Evolutionary conservation across 768 basidiomycete genomes (phyloP).

Genomic region (Botryobasidium botryosum): DNA sequence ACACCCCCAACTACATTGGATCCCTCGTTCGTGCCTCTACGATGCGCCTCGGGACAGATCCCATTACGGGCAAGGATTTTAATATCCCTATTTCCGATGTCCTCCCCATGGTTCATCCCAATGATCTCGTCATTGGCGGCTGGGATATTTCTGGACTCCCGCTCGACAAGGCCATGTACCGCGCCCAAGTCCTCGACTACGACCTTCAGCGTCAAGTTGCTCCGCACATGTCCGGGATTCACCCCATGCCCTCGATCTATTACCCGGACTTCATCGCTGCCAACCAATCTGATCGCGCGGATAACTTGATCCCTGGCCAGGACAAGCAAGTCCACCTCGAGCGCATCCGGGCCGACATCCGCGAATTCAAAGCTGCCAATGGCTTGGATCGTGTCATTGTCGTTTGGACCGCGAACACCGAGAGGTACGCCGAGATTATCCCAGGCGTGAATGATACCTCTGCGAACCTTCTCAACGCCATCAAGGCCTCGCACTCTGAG

Average conservation of each 20-base stretch:
- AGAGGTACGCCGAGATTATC: slow-evolving; percentile 91
- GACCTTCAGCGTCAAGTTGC: slow-evolving; percentile 93
- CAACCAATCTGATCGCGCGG: slow-evolving; percentile 90
- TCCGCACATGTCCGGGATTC: slow-evolving; percentile 63
- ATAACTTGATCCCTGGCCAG: slow-evolving; percentile 72
- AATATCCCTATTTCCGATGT: slow-evolving; percentile 85
- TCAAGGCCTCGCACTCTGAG: slow-evolving; percentile 74
- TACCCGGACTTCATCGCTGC: slow-evolving; percentile 97
- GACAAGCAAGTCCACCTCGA: slow-evolving; percentile 89
- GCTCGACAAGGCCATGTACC: slow-evolving; percentile 86
- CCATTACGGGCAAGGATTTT: slow-evolving; percentile 68
- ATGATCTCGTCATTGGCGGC: slow-evolving; percentile 91
- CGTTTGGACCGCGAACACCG: slow-evolving; percentile 99
- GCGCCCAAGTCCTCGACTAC: slow-evolving; percentile 86
- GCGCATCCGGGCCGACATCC: slow-evolving; percentile 83
- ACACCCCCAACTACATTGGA: slow-evolving; percentile 96
- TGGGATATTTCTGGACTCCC: slow-evolving; percentile 88
- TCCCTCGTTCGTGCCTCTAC: slow-evolving; percentile 94
- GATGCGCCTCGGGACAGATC: slow-evolving; percentile 74
- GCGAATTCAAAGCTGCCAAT: slow-evolving; percentile 74
- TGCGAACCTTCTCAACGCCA: slow-evolving; percentile 64
- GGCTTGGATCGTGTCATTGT: slow-evolving; percentile 76
- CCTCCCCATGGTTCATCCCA: slow-evolving; percentile 94
- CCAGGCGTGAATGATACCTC: slow-evolving; percentile 91
- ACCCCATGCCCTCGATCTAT: slow-evolving; percentile 88